Evolutionary conservation across 1,139 yeast genomes (phyloP).

Genomic region (Kodamaea derodonti): DNA sequence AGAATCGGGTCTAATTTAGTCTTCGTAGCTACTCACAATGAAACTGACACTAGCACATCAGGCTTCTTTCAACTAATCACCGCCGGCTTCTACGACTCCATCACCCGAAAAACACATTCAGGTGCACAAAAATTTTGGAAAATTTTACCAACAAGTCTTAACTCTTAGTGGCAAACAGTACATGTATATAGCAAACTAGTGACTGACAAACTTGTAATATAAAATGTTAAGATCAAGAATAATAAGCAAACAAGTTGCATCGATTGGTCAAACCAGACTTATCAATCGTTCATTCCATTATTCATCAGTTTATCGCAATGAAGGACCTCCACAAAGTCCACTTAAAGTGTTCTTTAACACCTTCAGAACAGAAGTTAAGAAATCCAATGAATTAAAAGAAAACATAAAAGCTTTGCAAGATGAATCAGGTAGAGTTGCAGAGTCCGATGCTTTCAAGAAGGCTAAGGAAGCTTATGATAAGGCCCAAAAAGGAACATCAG

Average conservation of each 20-base stretch:
- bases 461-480: conserved; percentile 91
- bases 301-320: conserved; percentile 12
- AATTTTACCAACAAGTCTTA: conserved; percentile 1
- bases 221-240: conserved; percentile 12
- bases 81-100: no score
- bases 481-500: conserved; percentile 78
- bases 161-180: conserved; percentile 6
- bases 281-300: conserved; percentile 11
- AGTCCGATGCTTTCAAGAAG: conserved; percentile 86
- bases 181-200: conserved; percentile 5
- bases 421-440: conserved; percentile 93
- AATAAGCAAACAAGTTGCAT: conserved; percentile 3
- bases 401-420: conserved; percentile 93
- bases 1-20: no score
- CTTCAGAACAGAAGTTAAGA: conserved; percentile 85
- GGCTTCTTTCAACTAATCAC: no score
- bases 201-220: neutral
- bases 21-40: no score
- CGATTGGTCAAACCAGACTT: neutral
- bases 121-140: neutral
- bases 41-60: no score
- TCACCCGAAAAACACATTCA: neutral
- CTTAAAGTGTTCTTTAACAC: conserved; percentile 91
- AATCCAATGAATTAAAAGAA: conserved; percentile 83
- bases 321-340: conserved; percentile 59